Evolutionary conservation across 768 basidiomycete genomes (phyloP).

Genomic region (Pleurotus tuoliensis): DNA sequence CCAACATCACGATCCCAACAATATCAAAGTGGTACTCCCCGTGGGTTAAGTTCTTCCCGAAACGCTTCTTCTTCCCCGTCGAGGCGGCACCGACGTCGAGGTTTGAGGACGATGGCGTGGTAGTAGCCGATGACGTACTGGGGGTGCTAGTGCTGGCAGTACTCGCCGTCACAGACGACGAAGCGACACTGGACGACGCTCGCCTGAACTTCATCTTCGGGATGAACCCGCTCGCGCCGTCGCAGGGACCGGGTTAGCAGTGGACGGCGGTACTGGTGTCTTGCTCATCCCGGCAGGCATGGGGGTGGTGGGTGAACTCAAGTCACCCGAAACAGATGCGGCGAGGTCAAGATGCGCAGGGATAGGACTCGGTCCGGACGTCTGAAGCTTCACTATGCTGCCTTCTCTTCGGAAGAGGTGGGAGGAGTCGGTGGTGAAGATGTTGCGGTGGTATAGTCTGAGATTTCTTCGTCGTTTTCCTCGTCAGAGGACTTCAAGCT

Average conservation of each 20-base stretch:
- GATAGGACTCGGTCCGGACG: too few species aligned
- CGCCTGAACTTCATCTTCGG: conserved; percentile 8
- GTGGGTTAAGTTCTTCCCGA: conserved; percentile 10
- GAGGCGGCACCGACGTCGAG: not conserved
- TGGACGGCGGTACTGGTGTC: too few species aligned
- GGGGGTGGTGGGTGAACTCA: not conserved
- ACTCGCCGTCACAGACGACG: too few species aligned
- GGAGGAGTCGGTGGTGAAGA: conserved; percentile 4
- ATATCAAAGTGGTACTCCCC: conserved; percentile 64
- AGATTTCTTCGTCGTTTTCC: conserved; percentile 27
- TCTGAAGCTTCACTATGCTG: not conserved
- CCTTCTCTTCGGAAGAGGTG: not conserved
- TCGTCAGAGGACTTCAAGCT: conserved; percentile 38
- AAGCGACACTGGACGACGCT: not conserved
- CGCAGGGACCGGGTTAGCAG: not conserved
- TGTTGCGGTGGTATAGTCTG: conserved; percentile 19
- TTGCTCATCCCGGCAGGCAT: too few species aligned
- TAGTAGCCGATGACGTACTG: not conserved
- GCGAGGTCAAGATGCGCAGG: conserved; percentile 1
- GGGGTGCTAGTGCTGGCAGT: not conserved
- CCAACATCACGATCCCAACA: conserved; percentile 91
- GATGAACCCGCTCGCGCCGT: conserved; percentile 2
- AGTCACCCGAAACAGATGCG: not conserved
- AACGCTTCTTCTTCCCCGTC: conserved; percentile 8
- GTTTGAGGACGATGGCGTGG: not conserved